Evolutionary conservation across 768 basidiomycete genomes (phyloP), one percentile per base, ranked within the genome.

Genomic region (Cyathus striatus): DNA sequence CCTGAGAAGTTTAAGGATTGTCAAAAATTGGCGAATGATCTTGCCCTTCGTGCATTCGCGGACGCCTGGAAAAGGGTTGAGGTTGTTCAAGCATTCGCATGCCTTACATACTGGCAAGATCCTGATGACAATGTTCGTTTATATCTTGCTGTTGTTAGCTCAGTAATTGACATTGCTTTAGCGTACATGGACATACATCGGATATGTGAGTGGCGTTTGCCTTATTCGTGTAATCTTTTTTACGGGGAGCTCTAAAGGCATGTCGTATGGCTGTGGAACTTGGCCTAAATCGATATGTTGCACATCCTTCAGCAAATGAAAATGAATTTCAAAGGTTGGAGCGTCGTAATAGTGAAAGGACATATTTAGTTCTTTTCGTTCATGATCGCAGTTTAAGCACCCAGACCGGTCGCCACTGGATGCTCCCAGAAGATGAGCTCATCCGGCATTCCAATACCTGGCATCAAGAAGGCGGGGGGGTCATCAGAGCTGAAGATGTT

Each of bases 231-330:
- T 44, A 42, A 48, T 51, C 23, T 34, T 42, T 40, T 47, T 39
- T 16, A 26, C 42, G 7, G 13, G 33, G 14, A 9, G 23, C n/a
- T 14, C 34, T 44, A 34, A 49, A 88, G 85, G 89, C 89, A 14
- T 87, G 86, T 56, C 83, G 89, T 36, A 89, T 92, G 87, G 86
- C 90, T 22, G 80, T 92, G 21, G 88, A 91, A 57, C 74, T 91
- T 24, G 79, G 82, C 39, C 69, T 91, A 18, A 91, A 91, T 60
- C 81, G 81, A 37, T 86, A 80, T 58, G 55, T 78, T 34, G 58
- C 75, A 5, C 63, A 69, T 23, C 77, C 81, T 5, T 74, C 79
- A 10, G 47, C 64, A 13, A 66, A 76, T 45, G 88, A 91, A 61
- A 73, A 76, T 3, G 78, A 81, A 30, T 66, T 81, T 24, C 82